Percentiles rank a stretch among this genome's conserved stretches.
These are phyloP conservation scores for Lipomyces oligophaga DNA, from an alignment of 805 yeast species.

Conservation along the genomic window DNA sequence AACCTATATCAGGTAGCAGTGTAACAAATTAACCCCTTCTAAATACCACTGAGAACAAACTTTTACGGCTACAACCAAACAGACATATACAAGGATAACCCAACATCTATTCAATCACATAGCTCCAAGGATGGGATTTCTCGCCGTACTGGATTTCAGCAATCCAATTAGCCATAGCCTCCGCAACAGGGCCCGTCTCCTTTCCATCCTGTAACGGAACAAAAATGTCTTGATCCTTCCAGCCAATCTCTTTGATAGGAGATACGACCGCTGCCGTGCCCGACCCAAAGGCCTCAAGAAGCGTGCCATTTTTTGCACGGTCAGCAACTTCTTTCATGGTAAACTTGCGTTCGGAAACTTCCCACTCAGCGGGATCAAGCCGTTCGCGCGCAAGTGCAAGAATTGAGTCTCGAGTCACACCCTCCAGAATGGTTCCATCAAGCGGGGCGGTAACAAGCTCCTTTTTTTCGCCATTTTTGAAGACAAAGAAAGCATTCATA, in stretches of 20 bases:
- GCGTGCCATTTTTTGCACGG: conserved; percentile 71
- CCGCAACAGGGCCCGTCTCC: conserved; percentile 75
- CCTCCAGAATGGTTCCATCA: conserved; percentile 95
- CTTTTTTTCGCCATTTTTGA: conserved; percentile 67
- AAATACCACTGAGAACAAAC: too few relatives aligned
- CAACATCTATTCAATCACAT: conserved; percentile 9
- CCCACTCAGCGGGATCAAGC: conserved; percentile 76
- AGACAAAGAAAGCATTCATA: conserved; percentile 90
- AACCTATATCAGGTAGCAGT: too few relatives aligned
- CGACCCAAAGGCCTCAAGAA: conserved; percentile 92
- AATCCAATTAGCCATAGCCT: conserved; percentile 78
- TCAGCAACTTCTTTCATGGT: conserved; percentile 77
- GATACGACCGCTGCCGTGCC: conserved; percentile 98
- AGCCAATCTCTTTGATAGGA: conserved; percentile 85
- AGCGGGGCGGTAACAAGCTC: conserved; percentile 94
- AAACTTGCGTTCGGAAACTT: conserved; percentile 73
- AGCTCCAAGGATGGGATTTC: conserved; percentile 47
- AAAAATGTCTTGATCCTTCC: conserved; percentile 62
- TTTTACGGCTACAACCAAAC: too few relatives aligned
- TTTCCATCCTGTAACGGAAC: conserved; percentile 81
- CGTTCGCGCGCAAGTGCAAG: conserved; percentile 71
- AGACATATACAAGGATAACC: too few relatives aligned
- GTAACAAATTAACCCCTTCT: too few relatives aligned
- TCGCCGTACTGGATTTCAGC: conserved; percentile 86
- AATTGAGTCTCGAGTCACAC: conserved; percentile 92